Base-by-base conservation (phyloP, 75 land plant genomes). In the Sequoia sempervirens region DNA sequence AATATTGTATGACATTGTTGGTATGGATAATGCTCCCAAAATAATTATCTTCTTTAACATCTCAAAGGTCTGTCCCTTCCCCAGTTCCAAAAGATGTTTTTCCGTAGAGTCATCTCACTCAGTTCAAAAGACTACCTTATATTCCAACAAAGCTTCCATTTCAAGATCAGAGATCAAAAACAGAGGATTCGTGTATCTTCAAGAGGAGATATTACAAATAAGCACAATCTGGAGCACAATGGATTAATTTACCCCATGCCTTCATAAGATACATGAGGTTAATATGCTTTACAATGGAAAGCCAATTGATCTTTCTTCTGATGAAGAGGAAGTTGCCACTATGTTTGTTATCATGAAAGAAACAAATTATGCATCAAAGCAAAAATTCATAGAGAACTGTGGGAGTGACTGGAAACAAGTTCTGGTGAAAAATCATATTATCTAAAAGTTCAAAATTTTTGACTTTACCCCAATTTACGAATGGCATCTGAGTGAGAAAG, bases 301-400 rank as follows among this genome's bases (percentile, higher is more conserved):
- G 82, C 91, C 93, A 41, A 96, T 95, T 84, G 91, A 91, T 87
- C 88, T 97, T 70, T 95, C 94, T 83, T 89, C 94, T 85, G 96
- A 87, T 84, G 93, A 97, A 80, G 99, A 97, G 88, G 99, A 97
- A 97, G 95, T 97, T 82, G 98, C 98, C 12, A 94, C 99, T n/a
- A 96, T 97, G 98, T 97, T 89, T 89, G 98, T 98, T 2, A 93
- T 97, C 46, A 97, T 96, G 99, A 89, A 89, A 81, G 98, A 97
- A 45, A 92, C 98, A 34, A 98, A 95, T 4, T 96, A 97, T 90
- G 91, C 92, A 30, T 82, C 86, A 12, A 94, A 97, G 68, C 79
- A 66, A 1, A 92, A 81, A 82, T 97, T 97, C 81, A 84, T 87
- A 75, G 89, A 90, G 54, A 97, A 96, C 79, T 97, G 95, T 81